Percentiles rank a stretch among this genome's conserved stretches.
These are phyloP conservation scores for Harrya chromipes DNA, from an alignment of 768 basidiomycete species.

Conservation along the genomic window DNA sequence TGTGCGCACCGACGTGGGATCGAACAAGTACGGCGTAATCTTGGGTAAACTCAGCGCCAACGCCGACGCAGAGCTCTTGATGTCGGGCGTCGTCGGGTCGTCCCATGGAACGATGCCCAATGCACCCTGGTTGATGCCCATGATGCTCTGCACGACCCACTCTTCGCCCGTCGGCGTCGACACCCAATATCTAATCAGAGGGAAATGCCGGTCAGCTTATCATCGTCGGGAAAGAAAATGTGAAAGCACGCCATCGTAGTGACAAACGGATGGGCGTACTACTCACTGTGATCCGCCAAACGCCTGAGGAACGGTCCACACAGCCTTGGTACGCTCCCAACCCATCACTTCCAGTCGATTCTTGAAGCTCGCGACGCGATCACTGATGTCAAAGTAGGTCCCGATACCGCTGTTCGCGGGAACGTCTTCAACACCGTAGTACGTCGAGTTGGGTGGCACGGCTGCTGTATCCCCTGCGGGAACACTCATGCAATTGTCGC, in stretches of 20 bases:
- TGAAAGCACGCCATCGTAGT: background rate
- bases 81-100: no score
- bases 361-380: constrained; percentile 62
- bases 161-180: no score
- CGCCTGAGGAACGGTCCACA: constrained; percentile 81
- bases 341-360: constrained; percentile 59
- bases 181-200: constrained; percentile 50
- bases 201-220: background rate
- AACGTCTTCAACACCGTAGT: constrained; percentile 10
- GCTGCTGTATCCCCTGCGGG: constrained; percentile 39
- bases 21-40: constrained; percentile 47
- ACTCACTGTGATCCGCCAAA: constrained; percentile 49
- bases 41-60: constrained; percentile 45
- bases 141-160: no score
- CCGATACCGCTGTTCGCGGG: constrained; percentile 32
- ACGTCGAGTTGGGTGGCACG: constrained; percentile 26
- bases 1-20: constrained; percentile 37
- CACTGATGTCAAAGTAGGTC: constrained; percentile 62
- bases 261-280: background rate
- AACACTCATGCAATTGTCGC: constrained; percentile 52
- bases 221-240: background rate
- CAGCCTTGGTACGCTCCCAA: constrained; percentile 64
- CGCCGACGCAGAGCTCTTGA: constrained; percentile 49
- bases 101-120: no score
- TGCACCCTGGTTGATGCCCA: no score